Conservation (phyloP, 345 rosid species). For the Lumnitzera littorea region DNA sequence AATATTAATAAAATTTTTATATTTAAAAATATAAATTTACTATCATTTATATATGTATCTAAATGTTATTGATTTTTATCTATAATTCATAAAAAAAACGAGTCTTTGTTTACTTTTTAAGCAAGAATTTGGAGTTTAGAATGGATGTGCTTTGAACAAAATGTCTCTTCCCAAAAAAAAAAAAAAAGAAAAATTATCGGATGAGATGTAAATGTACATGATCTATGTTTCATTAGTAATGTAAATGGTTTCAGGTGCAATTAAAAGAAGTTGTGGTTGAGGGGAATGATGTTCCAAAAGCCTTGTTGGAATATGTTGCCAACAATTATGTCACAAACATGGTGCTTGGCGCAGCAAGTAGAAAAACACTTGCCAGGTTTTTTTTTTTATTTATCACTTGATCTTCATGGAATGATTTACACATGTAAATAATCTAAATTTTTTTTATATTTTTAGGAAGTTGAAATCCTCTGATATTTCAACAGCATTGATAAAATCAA, state of each 20-base stretch:
- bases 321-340: conserved; percentile 47
- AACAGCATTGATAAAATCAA: conserved; percentile 33
- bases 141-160: too few species aligned
- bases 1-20: too few species aligned
- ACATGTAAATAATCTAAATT: neutral
- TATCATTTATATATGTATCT: too few species aligned
- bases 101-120: too few species aligned
- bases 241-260: conserved; percentile 33
- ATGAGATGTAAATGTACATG: neutral
- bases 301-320: conserved; percentile 47
- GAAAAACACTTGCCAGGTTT: conserved; percentile 59
- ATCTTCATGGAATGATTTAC: neutral
- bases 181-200: neutral
- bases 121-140: too few species aligned
- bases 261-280: conserved; percentile 56
- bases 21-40: too few species aligned
- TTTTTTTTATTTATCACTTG: neutral
- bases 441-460: conserved; percentile 20
- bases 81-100: too few species aligned
- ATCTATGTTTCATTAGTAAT: neutral
- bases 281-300: conserved; percentile 49
- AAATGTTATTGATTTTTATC: too few species aligned
- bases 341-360: conserved; percentile 58
- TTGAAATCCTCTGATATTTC: conserved; percentile 49
- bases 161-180: too few species aligned